Evolutionary conservation across 768 basidiomycete species (phyloP).

Genomic region (Termitomyces sp.): DNA sequence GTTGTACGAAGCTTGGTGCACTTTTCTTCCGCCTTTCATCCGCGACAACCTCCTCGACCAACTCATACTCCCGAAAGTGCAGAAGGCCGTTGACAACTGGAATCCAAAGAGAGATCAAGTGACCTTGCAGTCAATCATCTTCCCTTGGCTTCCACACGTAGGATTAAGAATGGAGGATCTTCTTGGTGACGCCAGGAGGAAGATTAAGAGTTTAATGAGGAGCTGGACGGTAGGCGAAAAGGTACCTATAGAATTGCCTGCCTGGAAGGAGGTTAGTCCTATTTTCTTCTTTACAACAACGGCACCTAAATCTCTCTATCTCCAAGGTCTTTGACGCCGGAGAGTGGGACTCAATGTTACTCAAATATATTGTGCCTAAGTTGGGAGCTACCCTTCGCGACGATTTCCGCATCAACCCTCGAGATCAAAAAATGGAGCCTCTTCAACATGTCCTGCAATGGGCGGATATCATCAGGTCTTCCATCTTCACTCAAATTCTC

Average conservation of each 20-base stretch:
- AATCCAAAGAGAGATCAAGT: constrained; percentile 54
- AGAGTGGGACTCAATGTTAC: constrained; percentile 90
- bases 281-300: not conserved
- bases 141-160: constrained; percentile 93
- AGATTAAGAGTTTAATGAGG: constrained; percentile 76
- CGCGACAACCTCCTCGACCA: constrained; percentile 95
- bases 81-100: constrained; percentile 84
- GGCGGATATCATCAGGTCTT: constrained; percentile 67
- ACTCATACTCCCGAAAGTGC: constrained; percentile 90
- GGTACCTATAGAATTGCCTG: constrained; percentile 67
- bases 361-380: constrained; percentile 92
- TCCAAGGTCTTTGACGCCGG: constrained; percentile 65
- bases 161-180: constrained; percentile 81
- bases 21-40: constrained; percentile 86
- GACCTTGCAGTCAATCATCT: constrained; percentile 76
- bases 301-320: not conserved
- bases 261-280: constrained; percentile 76
- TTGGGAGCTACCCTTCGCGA: constrained; percentile 79
- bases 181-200: constrained; percentile 83
- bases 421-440: constrained; percentile 84
- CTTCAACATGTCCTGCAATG: constrained; percentile 76
- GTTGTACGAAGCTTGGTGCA: constrained; percentile 86
- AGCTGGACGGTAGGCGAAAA: constrained; percentile 72
- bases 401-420: constrained; percentile 88
- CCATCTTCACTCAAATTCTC: constrained; percentile 79